A percentile compares a stretch with the other conserved stretches of the same genome.
These are phyloP conservation scores for Glonium stellatum DNA, from an alignment of 495 filamentous ascomycete species.

Conservation along the genomic window DNA sequence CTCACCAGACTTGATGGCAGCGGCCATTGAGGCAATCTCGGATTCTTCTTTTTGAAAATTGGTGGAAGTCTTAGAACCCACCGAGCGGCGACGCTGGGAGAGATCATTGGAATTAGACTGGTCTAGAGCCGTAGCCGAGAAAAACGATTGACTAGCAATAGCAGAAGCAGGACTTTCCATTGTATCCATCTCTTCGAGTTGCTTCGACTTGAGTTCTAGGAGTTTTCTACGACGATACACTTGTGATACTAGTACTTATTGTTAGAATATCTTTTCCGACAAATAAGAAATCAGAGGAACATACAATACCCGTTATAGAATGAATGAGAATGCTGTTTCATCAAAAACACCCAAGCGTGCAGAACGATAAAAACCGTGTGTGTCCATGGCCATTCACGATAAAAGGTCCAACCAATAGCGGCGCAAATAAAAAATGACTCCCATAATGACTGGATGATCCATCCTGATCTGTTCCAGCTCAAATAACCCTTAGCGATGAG, in stretches of 20 bases:
- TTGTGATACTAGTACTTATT: slow-evolving; percentile 49
- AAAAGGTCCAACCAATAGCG: slow-evolving; percentile 53
- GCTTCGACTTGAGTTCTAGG: slow-evolving; percentile 41
- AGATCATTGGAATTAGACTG: slow-evolving; percentile 36
- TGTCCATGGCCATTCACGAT: slow-evolving; percentile 71
- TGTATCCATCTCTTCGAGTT: slow-evolving; percentile 38
- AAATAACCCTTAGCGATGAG: slow-evolving; percentile 47
- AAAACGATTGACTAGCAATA: slow-evolving; percentile 21
- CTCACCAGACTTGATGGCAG: slow-evolving; percentile 48
- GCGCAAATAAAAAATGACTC: slow-evolving; percentile 53
- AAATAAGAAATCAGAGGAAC: slow-evolving; percentile 2
- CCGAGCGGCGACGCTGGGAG: slow-evolving; percentile 40
- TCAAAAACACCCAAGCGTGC: slow-evolving; percentile 62
- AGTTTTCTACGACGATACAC: slow-evolving; percentile 44
- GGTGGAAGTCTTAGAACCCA: slow-evolving; percentile 32
- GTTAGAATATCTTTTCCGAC: slow-evolving; percentile 32
- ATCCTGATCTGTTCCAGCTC: slow-evolving; percentile 57
- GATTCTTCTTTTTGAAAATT: slow-evolving; percentile 34
- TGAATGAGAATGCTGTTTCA: slow-evolving; percentile 73
- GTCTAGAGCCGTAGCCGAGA: slow-evolving; percentile 26
- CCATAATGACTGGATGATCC: slow-evolving; percentile 67
- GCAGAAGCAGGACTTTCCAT: slow-evolving; percentile 25
- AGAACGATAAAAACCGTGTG: slow-evolving; percentile 65
- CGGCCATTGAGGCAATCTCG: slow-evolving; percentile 49
- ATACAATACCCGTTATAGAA: slow-evolving; percentile 65